phyloP scores from a whole-genome alignment of 208 protist species.

The Novymonas esmeraldas region DNA sequence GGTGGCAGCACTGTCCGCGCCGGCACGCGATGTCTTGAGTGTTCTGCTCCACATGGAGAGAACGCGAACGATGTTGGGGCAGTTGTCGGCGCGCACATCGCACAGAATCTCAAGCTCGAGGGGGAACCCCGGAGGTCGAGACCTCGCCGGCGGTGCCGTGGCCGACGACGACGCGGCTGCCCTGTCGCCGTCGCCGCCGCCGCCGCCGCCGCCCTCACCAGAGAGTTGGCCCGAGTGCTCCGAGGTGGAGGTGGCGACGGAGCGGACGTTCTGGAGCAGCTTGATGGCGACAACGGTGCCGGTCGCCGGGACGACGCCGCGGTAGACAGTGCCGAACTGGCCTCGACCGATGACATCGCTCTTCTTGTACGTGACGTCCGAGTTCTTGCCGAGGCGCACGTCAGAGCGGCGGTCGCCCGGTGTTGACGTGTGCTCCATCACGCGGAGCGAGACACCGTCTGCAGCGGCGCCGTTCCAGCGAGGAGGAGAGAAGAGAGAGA shows the following conservation, averaged over 20 bases:
- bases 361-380: slow-evolving; percentile 40
- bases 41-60: slow-evolving; percentile 36
- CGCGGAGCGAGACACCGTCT: background rate
- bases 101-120: slow-evolving; percentile 36
- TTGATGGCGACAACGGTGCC: slow-evolving; percentile 55
- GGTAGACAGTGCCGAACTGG: slow-evolving; percentile 61
- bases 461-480: no score
- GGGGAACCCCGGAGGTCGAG: slow-evolving; percentile 14
- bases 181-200: background rate
- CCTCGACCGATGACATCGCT: slow-evolving; percentile 50
- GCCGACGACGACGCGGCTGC: background rate
- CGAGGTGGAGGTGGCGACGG: background rate
- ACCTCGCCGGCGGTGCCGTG: background rate
- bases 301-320: slow-evolving; percentile 26
- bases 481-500: no score
- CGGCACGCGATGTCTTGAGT: slow-evolving; percentile 8
- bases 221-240: slow-evolving; percentile 8
- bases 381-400: slow-evolving; percentile 32
- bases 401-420: slow-evolving; percentile 1
- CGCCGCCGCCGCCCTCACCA: background rate
- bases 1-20: background rate
- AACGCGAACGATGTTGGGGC: slow-evolving; percentile 48
- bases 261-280: slow-evolving; percentile 34
- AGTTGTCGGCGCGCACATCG: slow-evolving; percentile 29
- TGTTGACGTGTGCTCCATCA: background rate